These are phyloP conservation scores for Ormosia emarginata DNA, from an alignment of 306 rosid species.

Conservation along the genomic window DNA sequence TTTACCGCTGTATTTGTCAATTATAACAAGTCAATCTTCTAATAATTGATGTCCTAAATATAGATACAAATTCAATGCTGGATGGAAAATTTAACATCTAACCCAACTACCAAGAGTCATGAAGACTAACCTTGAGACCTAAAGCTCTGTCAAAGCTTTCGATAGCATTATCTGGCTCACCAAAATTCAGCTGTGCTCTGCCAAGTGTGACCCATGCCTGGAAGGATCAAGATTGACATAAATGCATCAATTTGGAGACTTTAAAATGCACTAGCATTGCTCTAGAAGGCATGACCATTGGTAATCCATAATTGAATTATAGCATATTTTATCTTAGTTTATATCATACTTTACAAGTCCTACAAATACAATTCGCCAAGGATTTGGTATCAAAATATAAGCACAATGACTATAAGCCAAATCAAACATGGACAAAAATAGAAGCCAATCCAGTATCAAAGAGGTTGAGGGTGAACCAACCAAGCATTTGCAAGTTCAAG, in stretches of 20 bases:
- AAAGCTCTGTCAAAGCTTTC: constrained; percentile 80
- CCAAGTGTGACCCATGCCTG: constrained; percentile 97
- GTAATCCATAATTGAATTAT: not conserved
- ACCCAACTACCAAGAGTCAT: constrained; percentile 3
- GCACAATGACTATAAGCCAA: not conserved
- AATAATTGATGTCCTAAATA: not conserved
- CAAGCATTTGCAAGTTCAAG: not conserved
- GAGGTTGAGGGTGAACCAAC: not conserved
- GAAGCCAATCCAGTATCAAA: not conserved
- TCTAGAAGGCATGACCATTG: not conserved
- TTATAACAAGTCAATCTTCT: not conserved
- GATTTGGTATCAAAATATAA: not conserved
- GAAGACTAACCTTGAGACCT: constrained; percentile 68
- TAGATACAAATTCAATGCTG: not conserved
- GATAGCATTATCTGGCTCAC: constrained; percentile 84
- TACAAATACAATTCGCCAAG: not conserved
- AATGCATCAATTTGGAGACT: not conserved
- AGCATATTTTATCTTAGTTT: not conserved
- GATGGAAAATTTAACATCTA: not conserved
- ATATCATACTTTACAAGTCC: not conserved
- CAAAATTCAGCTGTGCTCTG: constrained; percentile 87
- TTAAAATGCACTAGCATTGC: not conserved
- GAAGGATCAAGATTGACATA: constrained; percentile 16
- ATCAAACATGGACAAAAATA: not conserved
- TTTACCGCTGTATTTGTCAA: not conserved